Evolutionary conservation across 2,329 filamentous ascomycete genomes (phyloP).

Genomic region (Sporothrix phasma): DNA sequence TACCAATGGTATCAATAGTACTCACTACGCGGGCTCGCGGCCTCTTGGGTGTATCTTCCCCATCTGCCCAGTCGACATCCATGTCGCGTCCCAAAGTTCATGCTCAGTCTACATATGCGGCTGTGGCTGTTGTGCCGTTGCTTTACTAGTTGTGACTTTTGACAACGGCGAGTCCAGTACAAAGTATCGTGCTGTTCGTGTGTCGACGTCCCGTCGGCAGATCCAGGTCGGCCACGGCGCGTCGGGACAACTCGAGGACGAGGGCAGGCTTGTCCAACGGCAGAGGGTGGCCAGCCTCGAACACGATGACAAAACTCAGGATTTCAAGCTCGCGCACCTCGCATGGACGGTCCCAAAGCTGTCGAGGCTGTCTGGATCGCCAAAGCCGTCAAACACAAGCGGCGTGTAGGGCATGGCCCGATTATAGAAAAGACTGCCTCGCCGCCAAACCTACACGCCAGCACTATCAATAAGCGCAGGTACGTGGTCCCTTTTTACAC

Average conservation of each 20-base stretch:
- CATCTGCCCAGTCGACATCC: background rate
- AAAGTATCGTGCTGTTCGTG: background rate
- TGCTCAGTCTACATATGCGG: background rate
- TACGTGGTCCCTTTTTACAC: background rate
- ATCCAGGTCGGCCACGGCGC: conserved; percentile 23
- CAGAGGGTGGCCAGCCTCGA: conserved; percentile 43
- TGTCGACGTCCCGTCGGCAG: conserved; percentile 19
- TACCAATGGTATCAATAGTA: conserved; percentile 2
- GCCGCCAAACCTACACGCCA: conserved; percentile 38
- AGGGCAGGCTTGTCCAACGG: conserved; percentile 22
- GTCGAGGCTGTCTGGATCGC: conserved; percentile 35
- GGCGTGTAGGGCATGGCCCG: conserved; percentile 53
- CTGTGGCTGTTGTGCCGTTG: background rate
- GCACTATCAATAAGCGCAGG: background rate
- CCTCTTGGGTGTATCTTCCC: background rate
- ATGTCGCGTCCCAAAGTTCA: background rate
- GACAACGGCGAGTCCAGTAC: conserved; percentile 4
- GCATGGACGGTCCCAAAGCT: conserved; percentile 52
- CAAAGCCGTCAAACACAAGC: conserved; percentile 29
- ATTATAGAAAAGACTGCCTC: conserved; percentile 49
- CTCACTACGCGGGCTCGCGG: background rate
- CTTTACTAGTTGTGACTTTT: no score
- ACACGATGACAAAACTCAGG: conserved; percentile 48
- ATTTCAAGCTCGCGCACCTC: conserved; percentile 61
- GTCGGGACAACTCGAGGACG: conserved; percentile 23